Evolutionary conservation across 148 eudicot species (phyloP).

Genomic region (Salicornia ramosissima): DNA sequence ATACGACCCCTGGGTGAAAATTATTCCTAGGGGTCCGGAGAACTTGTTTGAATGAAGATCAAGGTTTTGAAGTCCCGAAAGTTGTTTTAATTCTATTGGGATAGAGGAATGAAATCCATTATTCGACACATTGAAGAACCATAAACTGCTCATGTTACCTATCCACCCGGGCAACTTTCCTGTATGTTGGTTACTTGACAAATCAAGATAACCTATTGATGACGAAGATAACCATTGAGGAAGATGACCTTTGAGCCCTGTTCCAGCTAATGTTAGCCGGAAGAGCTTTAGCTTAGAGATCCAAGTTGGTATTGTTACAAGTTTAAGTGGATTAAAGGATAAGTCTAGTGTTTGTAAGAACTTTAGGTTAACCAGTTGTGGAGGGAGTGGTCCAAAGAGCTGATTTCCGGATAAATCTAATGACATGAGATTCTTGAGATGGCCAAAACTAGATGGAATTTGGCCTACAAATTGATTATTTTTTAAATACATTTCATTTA

Average conservation of each 20-base stretch:
- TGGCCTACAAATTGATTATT: slow-evolving; percentile 50
- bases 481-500: slow-evolving; percentile 41
- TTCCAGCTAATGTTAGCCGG: slow-evolving; percentile 39
- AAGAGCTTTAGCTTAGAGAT: slow-evolving; percentile 37
- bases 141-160: slow-evolving; percentile 68
- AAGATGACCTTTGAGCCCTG: slow-evolving; percentile 55
- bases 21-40: slow-evolving; percentile 36
- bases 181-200: slow-evolving; percentile 49
- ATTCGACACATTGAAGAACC: slow-evolving; percentile 56
- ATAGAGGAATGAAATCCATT: slow-evolving; percentile 44
- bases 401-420: slow-evolving; percentile 61
- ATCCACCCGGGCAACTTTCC: slow-evolving; percentile 79
- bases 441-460: slow-evolving; percentile 59
- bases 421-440: slow-evolving; percentile 38
- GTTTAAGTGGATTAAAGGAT: slow-evolving; percentile 56
- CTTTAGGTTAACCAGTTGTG: slow-evolving; percentile 39
- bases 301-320: slow-evolving; percentile 47
- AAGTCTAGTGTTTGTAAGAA: slow-evolving; percentile 44
- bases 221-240: slow-evolving; percentile 54
- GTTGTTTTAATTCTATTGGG: slow-evolving; percentile 49
- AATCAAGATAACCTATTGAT: slow-evolving; percentile 45
- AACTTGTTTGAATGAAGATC: slow-evolving; percentile 74
- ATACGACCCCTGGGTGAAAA: slow-evolving; percentile 50
- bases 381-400: slow-evolving; percentile 46
- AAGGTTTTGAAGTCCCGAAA: slow-evolving; percentile 39